Evolutionary conservation across 2,329 filamentous ascomycete species (phyloP).

Genomic region (Phaeosphaeria sp.): DNA sequence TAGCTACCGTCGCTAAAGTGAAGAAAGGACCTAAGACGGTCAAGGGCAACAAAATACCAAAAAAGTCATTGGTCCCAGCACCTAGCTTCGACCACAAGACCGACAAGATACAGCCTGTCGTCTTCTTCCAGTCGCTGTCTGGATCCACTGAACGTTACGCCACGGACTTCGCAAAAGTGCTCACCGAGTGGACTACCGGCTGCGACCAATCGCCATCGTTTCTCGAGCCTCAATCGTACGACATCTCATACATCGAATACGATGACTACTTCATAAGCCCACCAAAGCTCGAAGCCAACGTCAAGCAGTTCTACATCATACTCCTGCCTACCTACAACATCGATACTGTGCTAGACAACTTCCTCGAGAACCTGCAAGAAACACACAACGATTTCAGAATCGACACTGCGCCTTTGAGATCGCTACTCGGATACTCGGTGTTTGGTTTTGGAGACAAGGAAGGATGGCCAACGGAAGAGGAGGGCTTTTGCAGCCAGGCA

Average conservation of each 20-base stretch:
- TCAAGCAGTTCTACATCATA: slow-evolving; percentile 80
- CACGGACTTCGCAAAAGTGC: slow-evolving; percentile 64
- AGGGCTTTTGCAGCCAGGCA: slow-evolving; percentile 93
- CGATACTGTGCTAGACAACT: slow-evolving; percentile 86
- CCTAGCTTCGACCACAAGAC: slow-evolving; percentile 34
- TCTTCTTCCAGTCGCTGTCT: slow-evolving; percentile 92
- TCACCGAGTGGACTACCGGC: slow-evolving; percentile 55
- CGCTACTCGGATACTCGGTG: slow-evolving; percentile 84
- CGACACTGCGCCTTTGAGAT: slow-evolving; percentile 81
- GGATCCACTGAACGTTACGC: slow-evolving; percentile 81
- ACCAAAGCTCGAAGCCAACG: slow-evolving; percentile 65
- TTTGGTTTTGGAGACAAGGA: slow-evolving; percentile 93
- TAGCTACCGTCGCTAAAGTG: slow-evolving; percentile 26
- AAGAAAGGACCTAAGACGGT: slow-evolving; percentile 49
- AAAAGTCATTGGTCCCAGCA: slow-evolving; percentile 23
- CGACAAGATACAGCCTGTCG: slow-evolving; percentile 70
- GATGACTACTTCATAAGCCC: slow-evolving; percentile 89
- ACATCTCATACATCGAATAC: slow-evolving; percentile 86
- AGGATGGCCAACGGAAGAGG: slow-evolving; percentile 88
- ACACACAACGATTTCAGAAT: slow-evolving; percentile 98
- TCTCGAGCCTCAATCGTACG: slow-evolving; percentile 70
- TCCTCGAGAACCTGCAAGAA: slow-evolving; percentile 85
- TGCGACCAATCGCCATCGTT: slow-evolving; percentile 48
- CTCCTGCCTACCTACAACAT: slow-evolving; percentile 94
- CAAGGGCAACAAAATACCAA: slow-evolving; percentile 41